Base-by-base conservation (phyloP, 768 basidiomycete genomes). In the Boletus vermiculosoides region DNA sequence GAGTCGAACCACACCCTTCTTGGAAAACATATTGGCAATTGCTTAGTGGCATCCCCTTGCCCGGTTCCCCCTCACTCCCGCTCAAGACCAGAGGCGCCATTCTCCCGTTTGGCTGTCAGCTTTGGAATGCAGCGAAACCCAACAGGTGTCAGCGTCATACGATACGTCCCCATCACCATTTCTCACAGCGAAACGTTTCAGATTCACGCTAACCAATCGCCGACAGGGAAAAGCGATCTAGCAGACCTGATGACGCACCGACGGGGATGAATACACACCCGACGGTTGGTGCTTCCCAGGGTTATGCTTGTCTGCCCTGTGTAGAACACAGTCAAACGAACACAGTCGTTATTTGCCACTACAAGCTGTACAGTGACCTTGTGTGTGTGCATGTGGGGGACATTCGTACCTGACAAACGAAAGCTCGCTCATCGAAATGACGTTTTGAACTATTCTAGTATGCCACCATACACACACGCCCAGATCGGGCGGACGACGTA, bases 401-500 rank as follows among this genome's bases (percentile, higher is more conserved):
- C 23, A 33, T 45, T 37, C 48, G 57, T 59, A 28, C 44, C 41
- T 46, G 37, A 20, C 31, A 36, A 23, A 46, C 20, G 11, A 16
- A 46, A 33, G 18, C 16, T 23, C 28, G 3, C 28, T 7, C 28
- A 28, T 28, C 48, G 36, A 33, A 41, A 40, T 40, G 39, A 40
- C 39, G 39, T 40, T n/a, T 40, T 40, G 39, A 20, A 40, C 39
- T n/a, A 8, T 40, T 40, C 39, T 3, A 40, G 39, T 40, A 10
- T 40, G 39, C 39, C 39, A 40, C 8, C n/a, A 2, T 11, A 40
- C 10, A 41, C 40, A 41, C 45, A 52, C 30, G 46, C 30, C 11
- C 12, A 40, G 58, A 59, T 60, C 58, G n/a, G 47, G 50, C 20
- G 30, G 41, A 34, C 34, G 42, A 39, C 47, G 22, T 58, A 48